Percentiles rank a stretch among this genome's conserved stretches.
Evolutionary conservation across 164 flowering plant species (phyloP).

Genomic region (Magnolia kwangsiensis): DNA sequence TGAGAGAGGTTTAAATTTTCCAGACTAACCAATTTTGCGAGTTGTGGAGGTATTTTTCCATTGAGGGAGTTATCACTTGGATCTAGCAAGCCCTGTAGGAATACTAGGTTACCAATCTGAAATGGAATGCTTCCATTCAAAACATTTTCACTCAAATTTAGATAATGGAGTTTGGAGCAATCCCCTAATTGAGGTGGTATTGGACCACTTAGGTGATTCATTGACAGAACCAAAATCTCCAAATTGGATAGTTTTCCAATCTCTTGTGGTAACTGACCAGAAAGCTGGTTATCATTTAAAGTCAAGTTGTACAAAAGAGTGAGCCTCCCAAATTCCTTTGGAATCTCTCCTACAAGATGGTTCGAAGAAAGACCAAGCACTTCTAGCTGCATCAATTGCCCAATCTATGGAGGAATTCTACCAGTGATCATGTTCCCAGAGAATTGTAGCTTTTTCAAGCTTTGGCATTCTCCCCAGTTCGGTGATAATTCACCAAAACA

Average conservation of each 20-base stretch:
- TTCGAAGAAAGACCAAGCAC: constrained; percentile 15
- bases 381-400: constrained; percentile 7
- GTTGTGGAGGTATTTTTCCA: constrained; percentile 20
- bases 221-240: constrained; percentile 15
- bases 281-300: constrained; percentile 19
- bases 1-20: too few species aligned
- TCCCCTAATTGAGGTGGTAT: constrained; percentile 24
- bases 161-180: constrained; percentile 9
- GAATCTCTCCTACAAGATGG: constrained; percentile 16
- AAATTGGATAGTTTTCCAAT: constrained; percentile 15
- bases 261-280: constrained; percentile 17
- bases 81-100: constrained; percentile 12
- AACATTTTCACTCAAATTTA: constrained; percentile 15
- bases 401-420: constrained; percentile 10
- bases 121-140: constrained; percentile 22
- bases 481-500: constrained; percentile 17
- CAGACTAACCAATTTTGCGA: constrained; percentile 14
- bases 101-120: constrained; percentile 19
- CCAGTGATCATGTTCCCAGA: constrained; percentile 19
- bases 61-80: constrained; percentile 19
- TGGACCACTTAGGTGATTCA: constrained; percentile 17
- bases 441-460: constrained; percentile 12
- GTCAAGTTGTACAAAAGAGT: constrained; percentile 12
- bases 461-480: constrained; percentile 16
- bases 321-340: constrained; percentile 7